Base-by-base conservation (phyloP, 176 grass and related monocot genomes). In the Oryza nivara region DNA sequence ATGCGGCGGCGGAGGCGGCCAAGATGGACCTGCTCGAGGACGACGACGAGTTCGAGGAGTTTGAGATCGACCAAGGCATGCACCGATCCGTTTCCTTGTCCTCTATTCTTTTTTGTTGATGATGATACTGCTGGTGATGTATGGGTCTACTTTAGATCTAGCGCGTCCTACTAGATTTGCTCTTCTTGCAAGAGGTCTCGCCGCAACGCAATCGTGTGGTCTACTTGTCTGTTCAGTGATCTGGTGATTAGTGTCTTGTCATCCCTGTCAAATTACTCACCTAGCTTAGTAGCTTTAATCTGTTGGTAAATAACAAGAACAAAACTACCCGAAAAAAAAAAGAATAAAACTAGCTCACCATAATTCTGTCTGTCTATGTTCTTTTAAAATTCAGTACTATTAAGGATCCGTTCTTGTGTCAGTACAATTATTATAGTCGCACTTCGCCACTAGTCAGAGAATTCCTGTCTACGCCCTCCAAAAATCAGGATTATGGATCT, bases 1-100 rank as follows among this genome's bases (percentile, higher is more conserved):
- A 82, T 17, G 65, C 65, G 61, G 80, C 70, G 65, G 71, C 65
- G 15, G 91, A 88, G 84, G 77, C 83, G 9, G 72, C 77, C 14
- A 88, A 90, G 91, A 84, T 93, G 77, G 91, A 93, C 83, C 88
- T 93, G 20, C 89, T 93, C 68, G 88, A 93, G 77, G 91, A 93
- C 77, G 91, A 93, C 77, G 91, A 90, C 54, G 91, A 93, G 88
- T 93, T 93, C 22, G 88, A 93, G 48, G 91, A 93, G 85, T 93
- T 93, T 14, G 91, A 93, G 85, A 90, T 85, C 82, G 88, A 93
- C 69, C 85, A 83, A 80, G 91, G 91, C 88, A 70, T 64, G 5
- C 14, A 34, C 47, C 16, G 48, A 26, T 66, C 20, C 54, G 26
- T 48, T 73, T 86, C 26, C 75, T 11, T n/a, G 14, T 49, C 7